Evolutionary conservation across 257 asterid genomes (phyloP).

Genomic region (Pogostemon cablin): DNA sequence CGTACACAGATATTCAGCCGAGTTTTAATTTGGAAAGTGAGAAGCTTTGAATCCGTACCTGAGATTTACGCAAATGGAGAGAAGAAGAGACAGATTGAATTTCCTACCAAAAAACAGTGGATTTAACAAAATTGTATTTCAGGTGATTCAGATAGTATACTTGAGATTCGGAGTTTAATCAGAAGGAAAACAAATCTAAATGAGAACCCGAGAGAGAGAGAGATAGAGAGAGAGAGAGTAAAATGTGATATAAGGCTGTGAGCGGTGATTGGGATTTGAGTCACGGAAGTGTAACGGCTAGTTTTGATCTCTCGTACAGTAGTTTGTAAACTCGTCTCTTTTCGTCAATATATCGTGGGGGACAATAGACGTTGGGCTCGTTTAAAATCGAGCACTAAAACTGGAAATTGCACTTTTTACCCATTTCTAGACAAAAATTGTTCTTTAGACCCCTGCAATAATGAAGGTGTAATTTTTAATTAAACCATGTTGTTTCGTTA

Average conservation of each 20-base stretch:
- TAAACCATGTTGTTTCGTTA: background rate
- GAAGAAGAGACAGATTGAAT: background rate
- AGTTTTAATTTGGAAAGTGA: background rate
- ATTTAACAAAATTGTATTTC: slow-evolving; percentile 8
- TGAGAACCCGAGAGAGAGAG: slow-evolving; percentile 24
- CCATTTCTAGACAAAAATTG: background rate
- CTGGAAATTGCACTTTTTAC: slow-evolving; percentile 9
- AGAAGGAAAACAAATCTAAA: slow-evolving; percentile 13
- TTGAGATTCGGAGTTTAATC: slow-evolving; percentile 27
- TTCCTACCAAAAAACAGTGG: slow-evolving; percentile 8
- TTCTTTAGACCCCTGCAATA: background rate
- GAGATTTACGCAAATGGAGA: background rate
- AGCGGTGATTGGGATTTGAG: slow-evolving; percentile 23
- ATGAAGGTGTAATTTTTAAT: background rate
- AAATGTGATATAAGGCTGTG: background rate
- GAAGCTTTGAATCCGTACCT: background rate
- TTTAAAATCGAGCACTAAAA: background rate
- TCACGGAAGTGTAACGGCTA: slow-evolving; percentile 31
- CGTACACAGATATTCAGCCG: background rate
- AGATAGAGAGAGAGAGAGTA: slow-evolving; percentile 2
- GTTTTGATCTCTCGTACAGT: slow-evolving; percentile 15
- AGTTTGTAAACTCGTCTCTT: slow-evolving; percentile 11
- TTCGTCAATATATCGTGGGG: slow-evolving; percentile 22
- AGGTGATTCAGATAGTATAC: background rate
- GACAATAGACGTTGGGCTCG: slow-evolving; percentile 25